phyloP scores from a whole-genome alignment of 306 rosid genomes.

The Vicia villosa region DNA sequence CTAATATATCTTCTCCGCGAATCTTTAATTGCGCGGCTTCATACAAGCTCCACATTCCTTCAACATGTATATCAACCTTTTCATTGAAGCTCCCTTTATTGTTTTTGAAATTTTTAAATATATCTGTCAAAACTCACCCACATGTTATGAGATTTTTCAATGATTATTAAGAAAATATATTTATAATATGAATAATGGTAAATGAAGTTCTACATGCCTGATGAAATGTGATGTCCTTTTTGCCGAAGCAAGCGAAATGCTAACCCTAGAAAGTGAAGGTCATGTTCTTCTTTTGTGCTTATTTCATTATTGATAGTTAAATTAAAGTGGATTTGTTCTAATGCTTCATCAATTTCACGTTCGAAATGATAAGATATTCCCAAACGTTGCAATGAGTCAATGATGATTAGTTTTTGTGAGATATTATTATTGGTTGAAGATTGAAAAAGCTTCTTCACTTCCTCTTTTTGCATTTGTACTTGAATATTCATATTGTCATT shows the following conservation, averaged over 20 bases:
- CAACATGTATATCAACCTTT: slow-evolving; percentile 11
- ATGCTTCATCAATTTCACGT: slow-evolving; percentile 28
- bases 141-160: not conserved
- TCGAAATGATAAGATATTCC: slow-evolving; percentile 39
- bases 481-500: not conserved
- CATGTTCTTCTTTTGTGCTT: not conserved
- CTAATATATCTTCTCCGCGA: slow-evolving; percentile 45
- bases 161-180: not conserved
- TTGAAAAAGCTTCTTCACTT: slow-evolving; percentile 38
- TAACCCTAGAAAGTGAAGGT: slow-evolving; percentile 38
- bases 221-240: slow-evolving; percentile 33
- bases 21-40: slow-evolving; percentile 51
- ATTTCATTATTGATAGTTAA: not conserved
- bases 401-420: slow-evolving; percentile 18
- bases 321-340: slow-evolving; percentile 14
- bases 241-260: slow-evolving; percentile 51
- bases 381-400: slow-evolving; percentile 36
- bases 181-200: too few species aligned
- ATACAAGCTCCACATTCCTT: slow-evolving; percentile 50
- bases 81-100: slow-evolving; percentile 38
- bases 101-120: slow-evolving; percentile 45
- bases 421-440: not conserved
- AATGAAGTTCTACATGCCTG: slow-evolving; percentile 19
- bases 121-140: slow-evolving; percentile 28
- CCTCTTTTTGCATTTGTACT: slow-evolving; percentile 29